Conservation (phyloP, 2,329 filamentous ascomycete genomes). For the Colletotrichum gigasporum region DNA sequence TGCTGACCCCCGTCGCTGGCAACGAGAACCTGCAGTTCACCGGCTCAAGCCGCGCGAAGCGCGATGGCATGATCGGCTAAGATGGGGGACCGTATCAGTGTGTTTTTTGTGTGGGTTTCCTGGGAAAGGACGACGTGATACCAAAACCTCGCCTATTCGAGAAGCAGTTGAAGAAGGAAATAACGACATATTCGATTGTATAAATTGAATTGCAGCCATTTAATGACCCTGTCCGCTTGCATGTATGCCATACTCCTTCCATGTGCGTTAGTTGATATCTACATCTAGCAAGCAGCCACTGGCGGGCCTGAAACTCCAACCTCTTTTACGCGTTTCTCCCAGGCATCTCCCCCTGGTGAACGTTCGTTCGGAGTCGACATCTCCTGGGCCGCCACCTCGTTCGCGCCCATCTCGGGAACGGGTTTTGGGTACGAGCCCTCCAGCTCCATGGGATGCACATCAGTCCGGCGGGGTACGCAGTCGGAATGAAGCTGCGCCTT, state of each 20-base stretch:
- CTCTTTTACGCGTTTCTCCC: background rate
- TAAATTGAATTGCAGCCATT: background rate
- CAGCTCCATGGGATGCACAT: background rate
- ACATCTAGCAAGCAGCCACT: too few species aligned
- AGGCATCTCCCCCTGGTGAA: background rate
- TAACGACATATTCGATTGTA: background rate
- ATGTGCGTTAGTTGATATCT: too few species aligned
- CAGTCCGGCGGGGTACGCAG: background rate
- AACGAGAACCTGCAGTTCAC: constrained; percentile 57
- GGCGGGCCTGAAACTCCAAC: too few species aligned
- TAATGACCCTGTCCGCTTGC: too few species aligned
- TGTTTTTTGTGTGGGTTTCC: background rate
- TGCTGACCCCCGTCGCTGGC: constrained; percentile 58
- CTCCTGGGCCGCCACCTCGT: background rate
- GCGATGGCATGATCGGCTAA: constrained; percentile 28
- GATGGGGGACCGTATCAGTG: too few species aligned
- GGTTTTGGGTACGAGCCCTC: background rate
- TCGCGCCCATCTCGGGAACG: background rate
- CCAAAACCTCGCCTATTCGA: background rate
- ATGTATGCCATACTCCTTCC: too few species aligned
- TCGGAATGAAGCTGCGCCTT: constrained; percentile 1
- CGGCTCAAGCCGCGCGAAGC: constrained; percentile 15
- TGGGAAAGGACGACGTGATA: background rate
- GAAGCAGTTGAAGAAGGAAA: background rate
- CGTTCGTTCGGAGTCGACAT: background rate